Evolutionary conservation across 1,284 basidiomycete genomes (phyloP), one percentile per base, ranked within the genome.

Genomic region (Golubevia pallescens): DNA sequence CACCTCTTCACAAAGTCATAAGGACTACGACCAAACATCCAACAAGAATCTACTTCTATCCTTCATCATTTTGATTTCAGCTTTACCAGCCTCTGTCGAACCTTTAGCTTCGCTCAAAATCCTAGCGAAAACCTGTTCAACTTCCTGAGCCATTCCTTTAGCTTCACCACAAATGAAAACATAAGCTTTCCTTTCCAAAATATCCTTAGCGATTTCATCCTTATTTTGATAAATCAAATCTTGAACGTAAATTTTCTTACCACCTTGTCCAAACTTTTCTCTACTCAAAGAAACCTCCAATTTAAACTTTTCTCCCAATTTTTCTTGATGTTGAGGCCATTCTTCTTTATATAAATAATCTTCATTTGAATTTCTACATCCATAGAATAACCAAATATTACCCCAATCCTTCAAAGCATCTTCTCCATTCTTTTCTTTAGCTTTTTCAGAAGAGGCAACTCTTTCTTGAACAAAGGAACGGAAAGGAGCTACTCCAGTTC

Each of bases 401-500:
- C 94, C 96, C 96, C 96, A 99, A 84, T 97, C 95, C 24, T 91
- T 90, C 73, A 99, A 90, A 2, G 93, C 95, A 71, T 95, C 93
- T 3, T 90, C 89, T 2, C 94, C 94, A 79, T 93, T 74, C 90
- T 97, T 97, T 81, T 95, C 95, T 67, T 93, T 89, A 1, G 95
- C 93, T 78, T 94, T 93, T 71, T 93, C 92, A 14, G 95, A 96
- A 56, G 97, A 91, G 10, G 94, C 94, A 42, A 99, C 92, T 75
- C 96, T 93, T 86, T 99, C 96, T 87, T 99, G 97, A 5, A 99
- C 90, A 86, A 99, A 99, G 1, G 95, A 95, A 68, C 96, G 93
- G 93, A 99, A 99, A 16, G 96, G 96, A 42, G 96, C 96, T 62
- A 99, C 94, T 82, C 95, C 94, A 69, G 95, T 98, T 65, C 96